Conservation (phyloP, 768 basidiomycete genomes). For the Lactarius pseudohatsudake region DNA sequence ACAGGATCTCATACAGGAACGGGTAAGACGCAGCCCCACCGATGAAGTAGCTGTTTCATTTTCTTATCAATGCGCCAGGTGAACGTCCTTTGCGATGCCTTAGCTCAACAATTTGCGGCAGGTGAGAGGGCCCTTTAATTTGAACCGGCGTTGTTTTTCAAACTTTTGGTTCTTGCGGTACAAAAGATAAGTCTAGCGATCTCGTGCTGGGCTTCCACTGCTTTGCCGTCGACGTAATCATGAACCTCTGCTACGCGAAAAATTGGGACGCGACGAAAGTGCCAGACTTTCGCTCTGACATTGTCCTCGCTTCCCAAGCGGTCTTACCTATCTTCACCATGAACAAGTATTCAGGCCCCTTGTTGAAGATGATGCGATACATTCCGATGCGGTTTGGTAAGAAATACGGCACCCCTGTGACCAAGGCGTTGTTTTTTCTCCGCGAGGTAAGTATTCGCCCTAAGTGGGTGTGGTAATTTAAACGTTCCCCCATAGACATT, state of each 20-base stretch:
- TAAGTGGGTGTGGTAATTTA: neutral
- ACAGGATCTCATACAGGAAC: conserved; percentile 1
- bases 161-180: neutral
- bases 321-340: neutral
- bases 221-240: conserved; percentile 4
- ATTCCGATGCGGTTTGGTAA: neutral
- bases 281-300: no score
- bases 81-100: conserved; percentile 3
- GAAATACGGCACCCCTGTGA: neutral
- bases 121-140: neutral
- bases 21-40: neutral
- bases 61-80: neutral
- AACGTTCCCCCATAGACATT: neutral
- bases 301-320: neutral
- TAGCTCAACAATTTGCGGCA: neutral
- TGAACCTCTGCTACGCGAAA: no score
- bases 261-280: no score
- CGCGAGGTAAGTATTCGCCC: neutral
- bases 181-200: conserved; percentile 11
- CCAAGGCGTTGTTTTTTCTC: neutral
- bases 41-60: neutral
- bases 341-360: neutral
- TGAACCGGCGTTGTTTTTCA: neutral
- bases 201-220: conserved; percentile 4
- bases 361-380: neutral